Evolutionary conservation across 768 basidiomycete species (phyloP).

Genomic region (Megacollybia marginata): DNA sequence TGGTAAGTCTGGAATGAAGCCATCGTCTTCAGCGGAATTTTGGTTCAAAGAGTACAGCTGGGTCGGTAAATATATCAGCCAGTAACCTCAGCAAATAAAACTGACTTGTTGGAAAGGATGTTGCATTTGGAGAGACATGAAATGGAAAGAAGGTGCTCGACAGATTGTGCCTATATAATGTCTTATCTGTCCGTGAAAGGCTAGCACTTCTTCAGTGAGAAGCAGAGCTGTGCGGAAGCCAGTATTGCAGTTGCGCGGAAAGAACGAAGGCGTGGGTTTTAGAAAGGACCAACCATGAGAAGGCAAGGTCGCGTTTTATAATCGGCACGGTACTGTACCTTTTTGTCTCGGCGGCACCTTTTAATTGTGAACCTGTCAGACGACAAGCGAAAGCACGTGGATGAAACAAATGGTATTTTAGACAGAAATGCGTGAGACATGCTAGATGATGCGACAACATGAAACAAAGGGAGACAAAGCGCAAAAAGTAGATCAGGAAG

Average conservation of each 20-base stretch:
- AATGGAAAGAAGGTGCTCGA: too few species aligned
- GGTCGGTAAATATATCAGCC: background rate
- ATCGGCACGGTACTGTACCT: background rate
- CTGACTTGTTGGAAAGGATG: background rate
- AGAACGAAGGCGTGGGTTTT: background rate
- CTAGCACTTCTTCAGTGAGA: too few species aligned
- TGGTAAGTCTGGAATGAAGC: background rate
- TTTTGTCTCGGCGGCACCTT: background rate
- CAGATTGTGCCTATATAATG: too few species aligned
- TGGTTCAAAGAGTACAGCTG: background rate
- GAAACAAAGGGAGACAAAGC: background rate
- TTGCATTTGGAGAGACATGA: background rate
- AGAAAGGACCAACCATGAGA: background rate
- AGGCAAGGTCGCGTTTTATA: background rate
- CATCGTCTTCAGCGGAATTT: background rate
- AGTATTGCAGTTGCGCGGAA: background rate
- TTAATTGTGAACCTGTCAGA: background rate
- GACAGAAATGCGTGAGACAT: background rate
- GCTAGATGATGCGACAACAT: background rate
- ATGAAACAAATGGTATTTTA: background rate
- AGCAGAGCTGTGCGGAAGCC: too few species aligned
- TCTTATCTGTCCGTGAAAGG: too few species aligned
- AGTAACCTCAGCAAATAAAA: background rate
- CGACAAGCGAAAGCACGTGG: background rate
- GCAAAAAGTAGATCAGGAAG: conserved; percentile 1